Conservation (phyloP, 495 filamentous ascomycete species). For the Glonium stellatum region DNA sequence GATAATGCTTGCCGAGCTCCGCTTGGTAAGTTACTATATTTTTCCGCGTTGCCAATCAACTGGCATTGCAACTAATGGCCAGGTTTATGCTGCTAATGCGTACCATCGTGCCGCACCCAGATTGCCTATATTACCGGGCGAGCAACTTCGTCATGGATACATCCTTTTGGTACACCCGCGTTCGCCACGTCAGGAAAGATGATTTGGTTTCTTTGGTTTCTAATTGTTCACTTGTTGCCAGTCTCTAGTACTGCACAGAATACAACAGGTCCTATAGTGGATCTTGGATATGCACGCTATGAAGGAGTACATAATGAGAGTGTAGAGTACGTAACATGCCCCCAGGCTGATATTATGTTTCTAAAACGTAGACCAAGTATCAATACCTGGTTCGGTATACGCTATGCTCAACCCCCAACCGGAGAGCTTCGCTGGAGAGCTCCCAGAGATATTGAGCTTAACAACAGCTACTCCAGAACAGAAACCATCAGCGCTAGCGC, state of each 20-base stretch:
- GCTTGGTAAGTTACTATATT: too few relatives aligned
- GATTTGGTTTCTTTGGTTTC: not conserved
- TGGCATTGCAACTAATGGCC: too few relatives aligned
- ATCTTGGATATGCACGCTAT: not conserved
- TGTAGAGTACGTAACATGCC: not conserved
- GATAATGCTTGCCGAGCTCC: too few relatives aligned
- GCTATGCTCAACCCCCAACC: slow-evolving; percentile 21
- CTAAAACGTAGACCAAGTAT: not conserved
- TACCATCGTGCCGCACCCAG: too few relatives aligned
- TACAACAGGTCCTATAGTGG: not conserved
- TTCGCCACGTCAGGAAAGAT: not conserved
- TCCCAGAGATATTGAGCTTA: slow-evolving; percentile 5
- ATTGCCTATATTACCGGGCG: too few relatives aligned
- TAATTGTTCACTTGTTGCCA: not conserved
- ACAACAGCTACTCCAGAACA: slow-evolving; percentile 2
- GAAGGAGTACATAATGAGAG: not conserved
- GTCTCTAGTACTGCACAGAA: not conserved
- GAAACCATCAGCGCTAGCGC: slow-evolving; percentile 11
- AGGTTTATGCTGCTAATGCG: too few relatives aligned
- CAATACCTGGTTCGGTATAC: slow-evolving; percentile 21
- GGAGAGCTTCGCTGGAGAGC: slow-evolving; percentile 26
- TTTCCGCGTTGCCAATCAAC: too few relatives aligned
- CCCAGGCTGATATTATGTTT: not conserved
- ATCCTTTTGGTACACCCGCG: not conserved
- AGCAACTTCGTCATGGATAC: not conserved